These are phyloP conservation scores for Oryza australiensis DNA, from an alignment of 176 grass and related monocot genomes.

Conservation along the genomic window DNA sequence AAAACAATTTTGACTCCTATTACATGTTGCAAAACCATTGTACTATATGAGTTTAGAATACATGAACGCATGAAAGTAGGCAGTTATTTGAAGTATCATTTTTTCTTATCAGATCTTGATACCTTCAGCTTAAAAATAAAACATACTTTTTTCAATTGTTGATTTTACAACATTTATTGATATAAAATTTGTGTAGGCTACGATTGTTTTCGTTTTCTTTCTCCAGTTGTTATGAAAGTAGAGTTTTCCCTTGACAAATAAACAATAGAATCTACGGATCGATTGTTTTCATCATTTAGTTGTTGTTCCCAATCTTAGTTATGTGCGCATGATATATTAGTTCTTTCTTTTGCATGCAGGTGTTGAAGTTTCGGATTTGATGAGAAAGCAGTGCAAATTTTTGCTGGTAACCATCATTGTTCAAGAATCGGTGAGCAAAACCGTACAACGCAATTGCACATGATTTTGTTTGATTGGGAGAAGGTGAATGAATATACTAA, in stretches of 20 bases:
- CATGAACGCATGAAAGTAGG: too few species aligned
- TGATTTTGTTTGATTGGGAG: conserved; percentile 18
- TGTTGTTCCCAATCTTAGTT: neutral
- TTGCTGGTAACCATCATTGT: conserved; percentile 86
- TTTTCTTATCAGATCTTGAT: too few species aligned
- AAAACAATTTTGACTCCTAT: too few species aligned
- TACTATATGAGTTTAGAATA: too few species aligned
- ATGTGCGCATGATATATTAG: neutral
- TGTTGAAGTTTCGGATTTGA: conserved; percentile 77
- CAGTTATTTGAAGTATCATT: too few species aligned
- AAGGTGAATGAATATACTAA: too few species aligned
- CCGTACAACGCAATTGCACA: conserved; percentile 3
- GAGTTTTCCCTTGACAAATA: neutral
- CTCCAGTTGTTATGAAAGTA: neutral
- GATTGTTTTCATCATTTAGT: too few species aligned
- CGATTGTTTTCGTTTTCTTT: neutral
- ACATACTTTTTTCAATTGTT: too few species aligned
- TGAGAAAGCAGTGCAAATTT: conserved; percentile 63
- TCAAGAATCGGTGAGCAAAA: conserved; percentile 68
- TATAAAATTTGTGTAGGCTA: conserved; percentile 18
- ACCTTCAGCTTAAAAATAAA: too few species aligned
- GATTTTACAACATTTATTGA: neutral
- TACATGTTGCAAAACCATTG: too few species aligned
- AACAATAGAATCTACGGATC: neutral
- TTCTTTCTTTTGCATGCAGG: conserved; percentile 50